These are phyloP conservation scores for Pontederia crassipes DNA, from an alignment of 176 grass and related monocot genomes.

Conservation along the genomic window DNA sequence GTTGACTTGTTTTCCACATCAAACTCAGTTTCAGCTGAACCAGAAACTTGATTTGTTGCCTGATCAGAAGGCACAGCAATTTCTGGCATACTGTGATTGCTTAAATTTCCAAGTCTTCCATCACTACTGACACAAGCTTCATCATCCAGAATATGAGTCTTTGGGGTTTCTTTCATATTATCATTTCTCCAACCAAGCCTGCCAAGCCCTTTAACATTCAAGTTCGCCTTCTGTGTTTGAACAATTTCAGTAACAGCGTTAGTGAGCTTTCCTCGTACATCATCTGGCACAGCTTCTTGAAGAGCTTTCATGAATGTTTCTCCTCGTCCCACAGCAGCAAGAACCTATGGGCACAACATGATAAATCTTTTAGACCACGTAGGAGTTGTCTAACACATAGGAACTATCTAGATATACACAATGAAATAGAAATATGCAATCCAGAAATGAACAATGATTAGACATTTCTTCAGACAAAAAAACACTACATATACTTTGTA, in stretches of 20 bases:
- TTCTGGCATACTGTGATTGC: slow-evolving; percentile 26
- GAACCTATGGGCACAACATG: slow-evolving; percentile 29
- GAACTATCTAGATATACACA: too few species aligned
- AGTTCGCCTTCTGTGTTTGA: slow-evolving; percentile 47
- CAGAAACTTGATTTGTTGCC: slow-evolving; percentile 35
- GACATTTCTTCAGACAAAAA: too few species aligned
- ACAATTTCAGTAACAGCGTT: slow-evolving; percentile 57
- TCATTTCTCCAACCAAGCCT: slow-evolving; percentile 41
- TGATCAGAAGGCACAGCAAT: slow-evolving; percentile 20
- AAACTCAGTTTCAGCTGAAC: slow-evolving; percentile 21
- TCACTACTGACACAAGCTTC: slow-evolving; percentile 17
- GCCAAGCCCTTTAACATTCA: slow-evolving; percentile 56
- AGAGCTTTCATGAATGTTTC: slow-evolving; percentile 84
- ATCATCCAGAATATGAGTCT: slow-evolving; percentile 19
- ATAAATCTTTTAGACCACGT: too few species aligned
- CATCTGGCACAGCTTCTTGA: slow-evolving; percentile 91
- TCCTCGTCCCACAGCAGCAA: slow-evolving; percentile 67
- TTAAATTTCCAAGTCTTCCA: slow-evolving; percentile 24
- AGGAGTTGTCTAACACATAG: too few species aligned
- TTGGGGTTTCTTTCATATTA: slow-evolving; percentile 36
- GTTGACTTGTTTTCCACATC: slow-evolving; percentile 32
- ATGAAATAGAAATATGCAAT: too few species aligned
- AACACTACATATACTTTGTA: too few species aligned
- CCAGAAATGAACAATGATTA: too few species aligned
- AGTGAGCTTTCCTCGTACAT: slow-evolving; percentile 84